Conservation (phyloP, 345 rosid species). For the Pistacia atlantica region DNA sequence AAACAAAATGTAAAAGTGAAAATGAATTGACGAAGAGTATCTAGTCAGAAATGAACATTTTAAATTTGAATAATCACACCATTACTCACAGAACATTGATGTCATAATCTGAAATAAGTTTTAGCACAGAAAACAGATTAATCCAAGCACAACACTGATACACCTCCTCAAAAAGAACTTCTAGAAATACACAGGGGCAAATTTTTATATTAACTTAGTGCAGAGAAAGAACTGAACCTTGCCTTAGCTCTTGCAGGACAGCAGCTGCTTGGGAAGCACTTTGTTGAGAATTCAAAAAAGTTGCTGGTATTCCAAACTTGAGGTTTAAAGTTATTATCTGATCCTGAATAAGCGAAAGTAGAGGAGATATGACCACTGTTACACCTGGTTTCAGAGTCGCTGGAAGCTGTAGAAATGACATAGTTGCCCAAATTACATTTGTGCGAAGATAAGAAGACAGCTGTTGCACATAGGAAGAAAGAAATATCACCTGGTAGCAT, state of each 20-base stretch:
- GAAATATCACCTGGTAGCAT: constrained; percentile 72
- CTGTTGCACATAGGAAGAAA: constrained; percentile 12
- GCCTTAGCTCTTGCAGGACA: constrained; percentile 85
- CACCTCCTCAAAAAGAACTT: not conserved
- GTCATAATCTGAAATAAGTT: not conserved
- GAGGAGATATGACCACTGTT: constrained; percentile 81
- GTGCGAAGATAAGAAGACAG: not conserved
- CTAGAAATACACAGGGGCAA: not conserved
- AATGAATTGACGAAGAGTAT: not conserved
- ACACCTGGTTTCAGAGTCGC: constrained; percentile 86
- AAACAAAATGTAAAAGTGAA: constrained; percentile 11
- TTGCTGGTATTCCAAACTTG: constrained; percentile 82
- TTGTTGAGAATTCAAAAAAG: constrained; percentile 92
- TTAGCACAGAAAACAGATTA: not conserved
- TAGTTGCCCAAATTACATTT: constrained; percentile 10
- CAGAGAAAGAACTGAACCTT: constrained; percentile 31
- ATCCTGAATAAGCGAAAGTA: constrained; percentile 90
- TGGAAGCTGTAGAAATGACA: constrained; percentile 60
- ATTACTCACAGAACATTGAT: not conserved
- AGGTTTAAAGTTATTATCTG: constrained; percentile 79
- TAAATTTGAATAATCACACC: not conserved
- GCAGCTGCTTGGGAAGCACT: constrained; percentile 73
- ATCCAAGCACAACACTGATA: not conserved
- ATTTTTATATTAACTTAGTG: not conserved
- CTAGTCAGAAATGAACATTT: not conserved